Evolutionary conservation across 179 eudicot species (phyloP), one percentile per base, ranked within the genome.

Genomic region (Actinidia arguta): DNA sequence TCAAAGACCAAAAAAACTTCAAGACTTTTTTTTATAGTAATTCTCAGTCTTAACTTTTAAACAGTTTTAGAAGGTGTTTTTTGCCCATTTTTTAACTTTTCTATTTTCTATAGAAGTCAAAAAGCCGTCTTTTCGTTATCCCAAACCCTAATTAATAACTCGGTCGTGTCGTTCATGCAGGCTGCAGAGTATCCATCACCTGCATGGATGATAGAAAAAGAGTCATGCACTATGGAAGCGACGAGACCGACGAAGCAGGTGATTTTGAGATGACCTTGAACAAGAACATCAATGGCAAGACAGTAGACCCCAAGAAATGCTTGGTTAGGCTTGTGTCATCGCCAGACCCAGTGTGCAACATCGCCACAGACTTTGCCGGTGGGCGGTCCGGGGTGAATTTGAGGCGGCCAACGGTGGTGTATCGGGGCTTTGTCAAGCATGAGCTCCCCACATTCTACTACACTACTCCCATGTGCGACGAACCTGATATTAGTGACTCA

Each of bases 381-480:
- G 98, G 98, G 9, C 86, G 78, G 75, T 82, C 82, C 0, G 98
- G 98, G 27, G 90, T 92, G 50, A 83, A 78, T 87, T 90, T 94
- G 52, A 56, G 80, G 77, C 90, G 88, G 36, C 90, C 96, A 46
- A 82, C 87, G 10, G 82, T 88, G 68, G 85, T 87, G 80, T 92
- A 91, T 59, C 79, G 92, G 66, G 92, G 82, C 67, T 64, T 87
- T 1, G n/a, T n/a, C n/a, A n/a, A n/a, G n/a, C n/a, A n/a, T n/a
- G n/a, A n/a, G n/a, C n/a, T n/a, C n/a, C n/a, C n/a, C n/a, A n/a
- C n/a, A n/a, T n/a, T n/a, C n/a, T n/a, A n/a, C n/a, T n/a, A n/a
- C n/a, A n/a, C n/a, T n/a, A n/a, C n/a, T n/a, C n/a, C n/a, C n/a
- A n/a, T n/a, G n/a, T n/a, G n/a, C n/a, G n/a, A n/a, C n/a, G n/a